Evolutionary conservation across 805 yeast species (phyloP), one percentile per base, ranked within the genome.

Genomic region (Yarrowia keelungensis): DNA sequence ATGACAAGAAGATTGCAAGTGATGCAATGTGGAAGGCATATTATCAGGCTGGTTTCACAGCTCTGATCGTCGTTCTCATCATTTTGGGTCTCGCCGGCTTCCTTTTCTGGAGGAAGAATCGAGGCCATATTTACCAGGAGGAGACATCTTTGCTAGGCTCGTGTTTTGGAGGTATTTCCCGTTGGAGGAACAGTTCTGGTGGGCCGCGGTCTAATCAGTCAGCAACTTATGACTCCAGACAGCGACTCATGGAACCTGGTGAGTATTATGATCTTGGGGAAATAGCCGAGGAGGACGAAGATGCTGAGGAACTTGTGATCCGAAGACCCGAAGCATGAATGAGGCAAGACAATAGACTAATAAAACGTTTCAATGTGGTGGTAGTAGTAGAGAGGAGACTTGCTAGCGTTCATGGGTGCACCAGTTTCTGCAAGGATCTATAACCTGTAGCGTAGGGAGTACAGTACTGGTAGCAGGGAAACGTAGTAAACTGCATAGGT

Each of bases 21-120:
- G 78, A 76, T 9, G 81, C 81, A 5, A 76, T 75, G 51, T 72
- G 75, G 71, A 70, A 70, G 47, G 81, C 81, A 0, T 80, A 80
- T 69, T 76, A 74, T 69, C 73, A 75, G 49, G 81, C 82, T 1
- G 81, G 82, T 5, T 74, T 72, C 22, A 72, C 74, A 3, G 81
- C 81, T 0, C 73, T 80, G n/a, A 71, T 76, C 3, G 74, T 79
- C 5, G 79, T 80, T 41, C 43, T 78, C 4, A 69, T 77, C 22
- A 47, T 62, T 8, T 62, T 72, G 11, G 68, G 59, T 0, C 69
- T 71, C 0, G 69, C 74, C 8, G 75, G 70, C 1, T 38, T 69
- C 9, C 61, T 75, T 4, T 70, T 73, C 68, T 73, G 73, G 74
- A 43, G 71, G 68, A 39, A 65, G 43, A 61, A 69, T 41, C 35